Conservation (phyloP, 2,329 filamentous ascomycete genomes). For the Penicillium hordei region DNA sequence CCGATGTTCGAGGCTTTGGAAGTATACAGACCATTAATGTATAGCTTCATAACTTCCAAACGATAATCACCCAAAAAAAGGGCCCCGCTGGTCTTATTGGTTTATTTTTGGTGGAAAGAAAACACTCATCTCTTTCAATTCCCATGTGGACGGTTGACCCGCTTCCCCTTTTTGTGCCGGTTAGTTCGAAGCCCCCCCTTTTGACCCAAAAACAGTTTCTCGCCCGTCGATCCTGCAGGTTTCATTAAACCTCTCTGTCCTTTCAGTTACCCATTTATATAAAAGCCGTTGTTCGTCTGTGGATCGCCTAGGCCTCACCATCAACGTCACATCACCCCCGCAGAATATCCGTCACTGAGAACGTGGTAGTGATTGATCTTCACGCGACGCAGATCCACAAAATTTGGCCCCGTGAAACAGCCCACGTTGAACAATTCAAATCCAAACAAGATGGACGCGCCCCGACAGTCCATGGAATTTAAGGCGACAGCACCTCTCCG, state of each 20-base stretch:
- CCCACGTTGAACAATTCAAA: constrained; percentile 12
- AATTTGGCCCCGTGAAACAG: constrained; percentile 1
- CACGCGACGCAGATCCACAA: constrained; percentile 1
- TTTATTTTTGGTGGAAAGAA: not conserved
- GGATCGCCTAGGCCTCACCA: not conserved
- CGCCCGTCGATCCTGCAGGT: constrained; percentile 23
- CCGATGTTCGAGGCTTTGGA: not conserved
- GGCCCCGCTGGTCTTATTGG: not conserved
- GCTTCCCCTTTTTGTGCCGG: constrained; percentile 17
- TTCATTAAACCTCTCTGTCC: constrained; percentile 26
- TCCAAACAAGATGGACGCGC: constrained; percentile 31
- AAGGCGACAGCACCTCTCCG: constrained; percentile 28
- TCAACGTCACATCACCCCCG: not conserved
- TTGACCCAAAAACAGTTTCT: constrained; percentile 26
- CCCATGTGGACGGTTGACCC: constrained; percentile 12
- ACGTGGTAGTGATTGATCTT: constrained; percentile 4
- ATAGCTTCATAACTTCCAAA: not conserved
- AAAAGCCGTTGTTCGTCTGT: constrained; percentile 5
- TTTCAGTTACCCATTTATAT: constrained; percentile 10
- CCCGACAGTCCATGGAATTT: constrained; percentile 14
- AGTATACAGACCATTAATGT: not conserved
- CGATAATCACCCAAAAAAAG: not conserved
- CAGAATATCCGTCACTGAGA: not conserved
- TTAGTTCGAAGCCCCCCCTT: constrained; percentile 25
- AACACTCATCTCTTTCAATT: constrained; percentile 7